Evolutionary conservation across 208 protist genomes (phyloP).

Genomic region (Leishmania arabica): DNA sequence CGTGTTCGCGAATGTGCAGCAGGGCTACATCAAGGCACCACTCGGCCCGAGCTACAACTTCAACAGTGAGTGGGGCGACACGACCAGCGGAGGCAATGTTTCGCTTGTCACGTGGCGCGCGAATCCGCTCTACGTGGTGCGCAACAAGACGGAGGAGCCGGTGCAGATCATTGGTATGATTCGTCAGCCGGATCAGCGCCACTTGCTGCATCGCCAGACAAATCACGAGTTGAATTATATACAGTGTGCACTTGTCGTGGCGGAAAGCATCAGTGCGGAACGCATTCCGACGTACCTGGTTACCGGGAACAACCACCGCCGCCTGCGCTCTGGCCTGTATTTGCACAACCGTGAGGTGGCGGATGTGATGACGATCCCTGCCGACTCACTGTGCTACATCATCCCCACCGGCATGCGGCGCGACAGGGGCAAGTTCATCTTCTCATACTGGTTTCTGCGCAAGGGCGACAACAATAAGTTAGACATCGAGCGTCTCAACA

Average conservation of each 20-base stretch:
- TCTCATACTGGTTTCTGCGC: conserved; percentile 75
- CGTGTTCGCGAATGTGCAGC: conserved; percentile 53
- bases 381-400: conserved; percentile 75
- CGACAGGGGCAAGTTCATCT: conserved; percentile 81
- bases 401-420: conserved; percentile 70
- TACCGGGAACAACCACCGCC: conserved; percentile 82
- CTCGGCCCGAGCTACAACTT: conserved; percentile 52
- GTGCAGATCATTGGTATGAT: conserved; percentile 77
- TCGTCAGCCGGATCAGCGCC: conserved; percentile 78
- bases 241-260: conserved; percentile 64
- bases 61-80: conserved; percentile 75
- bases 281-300: conserved; percentile 75
- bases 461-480: conserved; percentile 42
- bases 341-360: conserved; percentile 67
- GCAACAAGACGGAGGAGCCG: conserved; percentile 45
- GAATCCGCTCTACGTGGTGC: conserved; percentile 73
- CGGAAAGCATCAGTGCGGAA: conserved; percentile 39
- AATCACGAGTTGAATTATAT: conserved; percentile 74
- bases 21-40: conserved; percentile 43
- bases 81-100: conserved; percentile 65
- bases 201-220: conserved; percentile 62
- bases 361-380: conserved; percentile 66
- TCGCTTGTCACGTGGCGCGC: conserved; percentile 66
- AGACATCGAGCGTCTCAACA: conserved; percentile 43
- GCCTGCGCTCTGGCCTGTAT: conserved; percentile 64